Base-by-base conservation (phyloP, 2,329 filamentous ascomycete species). In the Sclerotinia subarctica region DNA sequence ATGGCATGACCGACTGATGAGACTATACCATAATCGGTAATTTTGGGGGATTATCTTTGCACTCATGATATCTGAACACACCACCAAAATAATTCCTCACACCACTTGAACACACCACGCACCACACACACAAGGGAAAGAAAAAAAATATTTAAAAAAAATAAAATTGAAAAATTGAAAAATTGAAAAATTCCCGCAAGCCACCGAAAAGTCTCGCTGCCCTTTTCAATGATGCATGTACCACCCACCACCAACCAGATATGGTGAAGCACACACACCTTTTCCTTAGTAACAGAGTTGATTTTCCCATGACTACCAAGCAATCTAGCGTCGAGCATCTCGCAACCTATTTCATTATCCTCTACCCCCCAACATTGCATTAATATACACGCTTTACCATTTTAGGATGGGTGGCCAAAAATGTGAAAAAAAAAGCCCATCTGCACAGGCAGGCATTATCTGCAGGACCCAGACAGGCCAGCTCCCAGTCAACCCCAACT, bases 391-490 rank as follows among this genome's bases (percentile, higher is more conserved):
- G 3, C 59, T 51, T 51, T 62, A 19, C 58, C 29, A 38, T 6
- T 62, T n/a, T 63, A 42, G 46, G 59, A 2, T 46, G 51, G 42
- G 59, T 63, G 59, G 59, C 53, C 47, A 66, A 71, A 69, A 51
- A 58, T 51, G 8, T 0, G 35, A 64, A 47, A 68, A 71, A 70
- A 42, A 42, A 42, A 42, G 3, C 2, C 69, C 69, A 70, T 64
- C 63, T 70, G 69, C 70, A 70, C 68, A 64, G 47, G 62, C 68
- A 64, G 49, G 70, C 62, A 64, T 66, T 53, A 66, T 66, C 64
- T 70, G 69, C 69, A 69, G 70, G 69, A 67, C 69, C 69, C 21
- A 69, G 52, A 66, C 70, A 68, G 69, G 67, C 72, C 69, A 70
- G 24, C 21, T 68, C 68, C 71, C 53, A 64, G 64, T 66, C 69